Evolutionary conservation across 2,329 filamentous ascomycete species (phyloP), one percentile per base, ranked within the genome.

Genomic region (Trichoderma sp.): DNA sequence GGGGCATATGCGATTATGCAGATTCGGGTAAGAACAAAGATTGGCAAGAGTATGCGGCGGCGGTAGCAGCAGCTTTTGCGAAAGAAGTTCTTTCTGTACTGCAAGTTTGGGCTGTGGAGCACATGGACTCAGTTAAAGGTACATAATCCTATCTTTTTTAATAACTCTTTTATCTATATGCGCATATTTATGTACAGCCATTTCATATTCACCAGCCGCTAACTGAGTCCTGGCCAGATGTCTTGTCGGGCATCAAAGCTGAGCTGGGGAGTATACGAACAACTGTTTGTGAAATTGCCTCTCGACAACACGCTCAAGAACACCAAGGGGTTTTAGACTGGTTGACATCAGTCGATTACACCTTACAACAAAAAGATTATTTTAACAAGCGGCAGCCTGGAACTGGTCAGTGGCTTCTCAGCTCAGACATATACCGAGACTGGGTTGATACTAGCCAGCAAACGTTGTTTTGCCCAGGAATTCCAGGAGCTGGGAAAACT

Each of bases 1-100:
- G 77, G 5, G 78, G 79, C 0, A 78, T 80, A 1, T 80, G 74
- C 37, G 76, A 79, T 54, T 81, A 80, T 67, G 74, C 77, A 13
- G 79, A 81, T 65, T 76, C 72, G 0, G 76, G 80, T 60, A 81
- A 81, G 69, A 77, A 75, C 35, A 74, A 80, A 4, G 19, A 15
- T 9, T 80, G 78, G 78, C 76, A 79, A 29, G 34, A 37, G 0
- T 79, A 79, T 69, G 79, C 79, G 0, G 75, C 79, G 0, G 72
- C 71, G 0, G 74, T 73, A 0, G 78, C 79, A 0, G 77, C 78
- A 0, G 76, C 74, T 10, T 74, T 56, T 59, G 71, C 70, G 1
- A 72, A 71, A 5, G 73, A 71, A 54, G 59, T 74, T 1, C 65
- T 74, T 13, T 59, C 35, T 1, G 17, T 59, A n/a, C 7, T 37